Conservation (phyloP, 768 basidiomycete species). For the Lactifluus pinguis region DNA sequence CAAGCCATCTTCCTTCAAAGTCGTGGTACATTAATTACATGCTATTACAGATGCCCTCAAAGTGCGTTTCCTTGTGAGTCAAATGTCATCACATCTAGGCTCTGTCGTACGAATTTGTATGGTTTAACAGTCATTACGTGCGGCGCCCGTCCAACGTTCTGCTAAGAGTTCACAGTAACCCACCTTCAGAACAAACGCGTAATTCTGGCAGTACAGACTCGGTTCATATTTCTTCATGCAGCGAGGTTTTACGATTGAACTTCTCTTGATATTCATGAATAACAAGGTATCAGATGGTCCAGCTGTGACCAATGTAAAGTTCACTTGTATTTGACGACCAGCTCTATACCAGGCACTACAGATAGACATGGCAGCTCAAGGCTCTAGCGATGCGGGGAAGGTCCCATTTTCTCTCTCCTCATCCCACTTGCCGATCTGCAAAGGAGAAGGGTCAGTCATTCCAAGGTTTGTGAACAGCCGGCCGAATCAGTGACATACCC, state of each 20-base stretch:
- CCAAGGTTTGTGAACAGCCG: neutral
- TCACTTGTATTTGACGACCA: neutral
- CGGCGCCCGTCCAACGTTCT: neutral
- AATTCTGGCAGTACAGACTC: too few relatives aligned
- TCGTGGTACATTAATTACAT: too few relatives aligned
- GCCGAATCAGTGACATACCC: slow-evolving; percentile 44
- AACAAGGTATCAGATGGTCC: neutral
- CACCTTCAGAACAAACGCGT: neutral
- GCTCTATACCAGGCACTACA: slow-evolving; percentile 1
- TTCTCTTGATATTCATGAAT: neutral
- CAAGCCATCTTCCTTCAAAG: too few relatives aligned
- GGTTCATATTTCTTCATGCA: too few relatives aligned
- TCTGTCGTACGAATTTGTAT: neutral
- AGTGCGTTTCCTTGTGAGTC: neutral
- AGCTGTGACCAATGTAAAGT: neutral
- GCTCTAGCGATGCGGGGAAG: slow-evolving; percentile 87
- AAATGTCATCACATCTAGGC: neutral
- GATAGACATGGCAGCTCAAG: slow-evolving; percentile 31
- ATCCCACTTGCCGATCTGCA: slow-evolving; percentile 80
- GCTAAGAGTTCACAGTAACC: neutral
- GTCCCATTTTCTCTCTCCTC: slow-evolving; percentile 90
- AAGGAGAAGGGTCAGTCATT: slow-evolving; percentile 3
- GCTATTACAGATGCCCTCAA: neutral
- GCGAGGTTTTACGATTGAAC: too few relatives aligned
- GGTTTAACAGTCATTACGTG: neutral